Conservation (phyloP, 768 basidiomycete species). For the Rhodotorula diobovata region DNA sequence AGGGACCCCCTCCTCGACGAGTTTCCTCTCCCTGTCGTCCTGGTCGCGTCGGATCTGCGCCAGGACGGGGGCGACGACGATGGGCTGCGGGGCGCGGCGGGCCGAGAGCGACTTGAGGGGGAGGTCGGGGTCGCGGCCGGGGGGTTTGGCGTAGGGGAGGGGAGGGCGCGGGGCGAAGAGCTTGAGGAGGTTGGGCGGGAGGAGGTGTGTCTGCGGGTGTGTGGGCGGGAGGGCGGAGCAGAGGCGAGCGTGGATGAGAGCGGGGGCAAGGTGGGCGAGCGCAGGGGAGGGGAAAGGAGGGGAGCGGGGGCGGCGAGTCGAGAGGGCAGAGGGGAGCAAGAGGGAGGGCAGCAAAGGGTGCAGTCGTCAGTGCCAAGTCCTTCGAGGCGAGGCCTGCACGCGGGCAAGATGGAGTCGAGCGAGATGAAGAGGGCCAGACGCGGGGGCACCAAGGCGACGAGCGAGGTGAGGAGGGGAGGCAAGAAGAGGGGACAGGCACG, state of each 20-base stretch:
- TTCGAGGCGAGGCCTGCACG: too few relatives aligned
- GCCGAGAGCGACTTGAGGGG: conserved; percentile 35
- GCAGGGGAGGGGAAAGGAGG: background rate
- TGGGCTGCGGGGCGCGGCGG: conserved; percentile 51
- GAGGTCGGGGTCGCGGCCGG: conserved; percentile 71
- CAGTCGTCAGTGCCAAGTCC: too few relatives aligned
- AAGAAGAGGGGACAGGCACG: too few relatives aligned
- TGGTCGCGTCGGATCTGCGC: conserved; percentile 69
- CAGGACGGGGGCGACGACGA: conserved; percentile 72
- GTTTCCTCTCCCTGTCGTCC: conserved; percentile 54
- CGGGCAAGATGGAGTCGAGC: too few relatives aligned
- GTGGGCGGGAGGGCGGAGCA: background rate
- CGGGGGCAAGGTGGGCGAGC: background rate
- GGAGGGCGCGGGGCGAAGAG: conserved; percentile 92
- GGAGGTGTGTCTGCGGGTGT: conserved; percentile 57
- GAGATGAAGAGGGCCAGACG: too few relatives aligned
- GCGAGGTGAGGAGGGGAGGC: too few relatives aligned
- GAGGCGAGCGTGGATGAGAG: background rate
- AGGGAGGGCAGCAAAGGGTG: background rate
- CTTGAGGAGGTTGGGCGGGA: conserved; percentile 93
- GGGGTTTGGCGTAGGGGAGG: conserved; percentile 76
- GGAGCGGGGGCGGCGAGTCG: background rate
- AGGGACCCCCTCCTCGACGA: conserved; percentile 34
- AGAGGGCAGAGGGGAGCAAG: background rate
- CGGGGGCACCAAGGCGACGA: too few relatives aligned